These are phyloP conservation scores for Cinnamomum chago DNA, from an alignment of 164 flowering plant genomes.

Conservation along the genomic window DNA sequence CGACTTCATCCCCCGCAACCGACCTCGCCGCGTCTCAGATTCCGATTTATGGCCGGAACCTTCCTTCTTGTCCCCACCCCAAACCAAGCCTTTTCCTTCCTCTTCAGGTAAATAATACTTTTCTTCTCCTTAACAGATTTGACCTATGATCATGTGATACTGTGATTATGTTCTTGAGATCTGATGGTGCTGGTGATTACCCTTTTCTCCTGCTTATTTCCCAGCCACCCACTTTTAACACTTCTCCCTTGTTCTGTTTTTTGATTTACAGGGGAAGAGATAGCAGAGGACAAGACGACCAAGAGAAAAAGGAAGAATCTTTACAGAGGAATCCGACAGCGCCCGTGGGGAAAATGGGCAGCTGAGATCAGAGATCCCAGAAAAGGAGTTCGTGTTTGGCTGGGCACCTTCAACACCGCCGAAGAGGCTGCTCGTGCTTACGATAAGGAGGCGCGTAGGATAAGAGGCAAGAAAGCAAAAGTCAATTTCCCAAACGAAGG, in stretches of 20 bases:
- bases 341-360: conserved; percentile 97
- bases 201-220: not conserved
- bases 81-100: conserved; percentile 18
- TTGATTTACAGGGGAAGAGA: conserved; percentile 10
- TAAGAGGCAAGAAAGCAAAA: conserved; percentile 88
- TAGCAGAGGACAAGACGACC: conserved; percentile 12
- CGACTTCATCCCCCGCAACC: conserved; percentile 24
- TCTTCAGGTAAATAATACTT: conserved; percentile 25
- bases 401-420: conserved; percentile 90
- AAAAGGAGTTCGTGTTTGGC: conserved; percentile 92
- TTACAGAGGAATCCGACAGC: conserved; percentile 87
- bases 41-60: conserved; percentile 48
- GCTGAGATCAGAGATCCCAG: conserved; percentile 96
- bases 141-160: no score
- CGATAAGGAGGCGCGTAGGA: conserved; percentile 79
- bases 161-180: no score
- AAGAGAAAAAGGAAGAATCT: conserved; percentile 75
- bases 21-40: conserved; percentile 24
- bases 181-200: no score
- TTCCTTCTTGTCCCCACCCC: conserved; percentile 2
- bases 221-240: not conserved
- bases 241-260: not conserved
- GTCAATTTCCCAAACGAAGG: conserved; percentile 85
- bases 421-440: conserved; percentile 95
- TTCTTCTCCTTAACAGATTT: no score